A percentile compares a stretch with the other conserved stretches of the same genome.
phyloP scores from a whole-genome alignment of 1,284 basidiomycete species.

The Rhodotorula sp. region DNA sequence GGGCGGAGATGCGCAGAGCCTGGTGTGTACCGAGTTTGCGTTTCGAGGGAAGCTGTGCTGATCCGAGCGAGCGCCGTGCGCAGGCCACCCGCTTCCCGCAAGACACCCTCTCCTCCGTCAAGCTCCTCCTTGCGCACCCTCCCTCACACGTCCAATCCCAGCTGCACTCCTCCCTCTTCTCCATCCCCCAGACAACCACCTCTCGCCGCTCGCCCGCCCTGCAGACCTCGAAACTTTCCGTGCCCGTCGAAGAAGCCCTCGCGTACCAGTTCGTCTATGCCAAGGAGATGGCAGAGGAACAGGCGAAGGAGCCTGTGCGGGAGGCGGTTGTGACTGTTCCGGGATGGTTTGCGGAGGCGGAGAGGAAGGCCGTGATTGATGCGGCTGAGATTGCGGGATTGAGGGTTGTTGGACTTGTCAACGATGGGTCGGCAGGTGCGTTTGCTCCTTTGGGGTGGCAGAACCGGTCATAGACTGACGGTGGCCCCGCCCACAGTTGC shows the following conservation, averaged over 20 bases:
- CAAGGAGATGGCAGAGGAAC: conserved; percentile 76
- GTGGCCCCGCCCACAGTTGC: conserved; percentile 56
- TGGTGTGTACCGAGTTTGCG: conserved; percentile 59
- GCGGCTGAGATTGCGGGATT: conserved; percentile 88
- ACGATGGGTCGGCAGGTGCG: conserved; percentile 77
- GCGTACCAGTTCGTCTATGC: conserved; percentile 93
- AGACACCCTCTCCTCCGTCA: conserved; percentile 82
- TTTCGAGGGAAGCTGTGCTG: neutral
- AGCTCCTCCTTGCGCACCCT: conserved; percentile 77
- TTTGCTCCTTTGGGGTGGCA: neutral
- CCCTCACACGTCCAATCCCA: conserved; percentile 58
- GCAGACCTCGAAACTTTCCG: conserved; percentile 50
- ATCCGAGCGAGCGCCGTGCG: neutral
- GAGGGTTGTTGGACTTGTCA: conserved; percentile 75
- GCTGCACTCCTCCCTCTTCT: conserved; percentile 61
- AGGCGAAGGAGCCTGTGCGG: conserved; percentile 68
- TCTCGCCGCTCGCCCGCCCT: conserved; percentile 62
- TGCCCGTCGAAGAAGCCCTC: conserved; percentile 77
- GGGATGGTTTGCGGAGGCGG: conserved; percentile 77
- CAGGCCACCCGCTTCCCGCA: conserved; percentile 82
- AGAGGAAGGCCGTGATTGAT: conserved; percentile 84
- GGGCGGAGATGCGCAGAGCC: conserved; percentile 78
- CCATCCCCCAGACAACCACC: conserved; percentile 61
- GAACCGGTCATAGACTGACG: no score
- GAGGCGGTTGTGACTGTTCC: conserved; percentile 82